Conservation (phyloP, 768 basidiomycete species). For the Coprinopsis strossmayeri region DNA sequence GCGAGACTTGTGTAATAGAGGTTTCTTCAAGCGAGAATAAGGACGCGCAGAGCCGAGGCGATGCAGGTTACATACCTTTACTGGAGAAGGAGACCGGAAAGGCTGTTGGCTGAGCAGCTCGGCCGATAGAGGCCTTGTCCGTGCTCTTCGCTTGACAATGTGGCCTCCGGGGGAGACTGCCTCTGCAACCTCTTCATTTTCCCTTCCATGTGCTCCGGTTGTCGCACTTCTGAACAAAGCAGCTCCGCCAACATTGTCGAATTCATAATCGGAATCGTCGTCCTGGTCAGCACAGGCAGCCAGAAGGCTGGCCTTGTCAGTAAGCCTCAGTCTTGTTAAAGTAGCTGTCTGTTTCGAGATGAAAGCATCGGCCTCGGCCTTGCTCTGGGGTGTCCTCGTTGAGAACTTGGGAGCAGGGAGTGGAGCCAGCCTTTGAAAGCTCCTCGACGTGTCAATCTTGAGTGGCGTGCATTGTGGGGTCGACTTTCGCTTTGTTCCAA, state of each 20-base stretch:
- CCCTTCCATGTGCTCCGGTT: constrained; percentile 26
- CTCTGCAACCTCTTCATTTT: constrained; percentile 54
- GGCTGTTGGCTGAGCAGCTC: constrained; percentile 51
- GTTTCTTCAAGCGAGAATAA: constrained; percentile 10
- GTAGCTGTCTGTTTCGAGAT: constrained; percentile 54
- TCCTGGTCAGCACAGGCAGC: constrained; percentile 34
- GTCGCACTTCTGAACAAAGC: constrained; percentile 2
- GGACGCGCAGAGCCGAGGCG: background rate
- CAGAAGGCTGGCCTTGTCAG: constrained; percentile 43
- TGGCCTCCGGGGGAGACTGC: constrained; percentile 75
- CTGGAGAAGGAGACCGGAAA: constrained; percentile 37
- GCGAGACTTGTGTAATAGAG: constrained; percentile 13
- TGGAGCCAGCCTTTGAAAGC: constrained; percentile 51
- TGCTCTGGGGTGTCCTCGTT: constrained; percentile 42
- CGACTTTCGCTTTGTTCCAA: constrained; percentile 66
- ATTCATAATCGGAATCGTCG: constrained; percentile 49
- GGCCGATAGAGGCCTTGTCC: constrained; percentile 63
- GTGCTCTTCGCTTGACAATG: constrained; percentile 67
- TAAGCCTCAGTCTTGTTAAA: constrained; percentile 52
- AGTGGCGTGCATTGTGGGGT: constrained; percentile 49
- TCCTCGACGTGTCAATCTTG: constrained; percentile 32
- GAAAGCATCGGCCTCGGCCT: constrained; percentile 47
- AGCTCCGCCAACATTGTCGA: constrained; percentile 29
- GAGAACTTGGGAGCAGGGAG: constrained; percentile 46
- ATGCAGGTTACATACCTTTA: constrained; percentile 13